Base-by-base conservation (phyloP, 2,329 filamentous ascomycete genomes). In the Teratosphaeria nubilosa region DNA sequence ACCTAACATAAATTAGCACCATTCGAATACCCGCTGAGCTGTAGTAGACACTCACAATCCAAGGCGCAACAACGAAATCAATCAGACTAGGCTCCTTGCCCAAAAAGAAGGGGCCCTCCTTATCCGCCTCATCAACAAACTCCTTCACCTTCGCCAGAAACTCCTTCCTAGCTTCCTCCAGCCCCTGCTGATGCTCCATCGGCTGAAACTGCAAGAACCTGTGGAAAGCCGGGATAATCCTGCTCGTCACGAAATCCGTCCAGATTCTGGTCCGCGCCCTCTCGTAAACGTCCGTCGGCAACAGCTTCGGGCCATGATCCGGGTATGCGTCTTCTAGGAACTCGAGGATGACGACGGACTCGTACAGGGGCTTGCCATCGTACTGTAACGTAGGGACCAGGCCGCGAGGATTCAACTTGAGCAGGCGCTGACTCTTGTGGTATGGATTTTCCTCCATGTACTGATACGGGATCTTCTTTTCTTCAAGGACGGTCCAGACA, bases 251-350 rank as follows among this genome's bases (percentile, higher is more conserved):
- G 64, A 87, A 90, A 63, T 91, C 86, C 50, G 85, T 86, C 87
- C 87, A 91, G 55, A 91, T 81, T 34, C 86, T 76, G 50, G 82
- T 83, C 22, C 83, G 72, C 3, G 88, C 88, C 56, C 81, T 78
- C 56, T 83, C 78, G 66, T 89, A 91, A 0, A 82, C 75, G 57
- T 85, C 82, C 0, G 71, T 66, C 0, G 87, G 85, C 10, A 88
- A 72, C 3, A 91, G 70, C 1, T 72, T 69, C 1, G 76, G 77
- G 56, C 57, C 76, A 71, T 67, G 78, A 3, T 76, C 76, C 0
- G 79, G 75, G 60, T 83, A 90, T 0, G 82, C 83, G 61, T 91
- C 87, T 62, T 92, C 85, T 0, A 92, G 77, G 63, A 88, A 92
- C 69, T 91, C 87, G 72, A 84, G 85, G 41, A 92, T 79, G 53